Conservation (phyloP, 208 protist genomes). For the Trypanosoma congolense region DNA sequence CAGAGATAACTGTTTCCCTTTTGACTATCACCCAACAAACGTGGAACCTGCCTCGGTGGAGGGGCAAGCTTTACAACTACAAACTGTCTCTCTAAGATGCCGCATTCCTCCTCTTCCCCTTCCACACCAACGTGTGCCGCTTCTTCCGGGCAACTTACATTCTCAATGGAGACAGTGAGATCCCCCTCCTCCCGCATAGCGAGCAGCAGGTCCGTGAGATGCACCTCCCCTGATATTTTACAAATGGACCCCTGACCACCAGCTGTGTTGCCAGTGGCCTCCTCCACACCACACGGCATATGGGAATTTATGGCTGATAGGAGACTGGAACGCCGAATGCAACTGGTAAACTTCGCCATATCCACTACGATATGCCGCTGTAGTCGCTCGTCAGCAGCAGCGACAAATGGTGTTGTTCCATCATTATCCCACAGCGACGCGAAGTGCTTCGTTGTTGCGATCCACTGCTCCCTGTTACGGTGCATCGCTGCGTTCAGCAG, state of each 20-base stretch:
- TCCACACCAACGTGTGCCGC: not conserved
- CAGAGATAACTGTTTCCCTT: constrained; percentile 5
- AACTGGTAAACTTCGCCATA: constrained; percentile 29
- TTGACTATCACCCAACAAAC: constrained; percentile 4
- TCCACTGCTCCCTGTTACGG: constrained; percentile 21
- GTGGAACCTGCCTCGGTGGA: constrained; percentile 14
- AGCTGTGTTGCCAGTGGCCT: not conserved
- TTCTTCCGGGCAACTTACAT: not conserved
- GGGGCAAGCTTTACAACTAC: constrained; percentile 7
- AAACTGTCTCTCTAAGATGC: not conserved
- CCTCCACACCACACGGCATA: not conserved
- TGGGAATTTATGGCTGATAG: constrained; percentile 11
- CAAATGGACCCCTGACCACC: not conserved
- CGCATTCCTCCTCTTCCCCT: not conserved
- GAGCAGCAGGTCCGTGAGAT: constrained; percentile 25
- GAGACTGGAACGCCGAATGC: constrained; percentile 26
- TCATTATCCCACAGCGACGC: constrained; percentile 8
- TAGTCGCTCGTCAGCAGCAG: constrained; percentile 16
- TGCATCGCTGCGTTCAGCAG: constrained; percentile 12
- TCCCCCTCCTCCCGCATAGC: constrained; percentile 35
- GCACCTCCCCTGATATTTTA: not conserved
- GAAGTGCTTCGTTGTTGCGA: constrained; percentile 8
- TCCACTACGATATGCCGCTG: constrained; percentile 35
- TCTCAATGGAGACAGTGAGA: constrained; percentile 11
- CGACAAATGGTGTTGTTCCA: constrained; percentile 12